These are phyloP conservation scores for Pinus tabuliformis DNA, from an alignment of 75 land plant genomes.

Conservation along the genomic window DNA sequence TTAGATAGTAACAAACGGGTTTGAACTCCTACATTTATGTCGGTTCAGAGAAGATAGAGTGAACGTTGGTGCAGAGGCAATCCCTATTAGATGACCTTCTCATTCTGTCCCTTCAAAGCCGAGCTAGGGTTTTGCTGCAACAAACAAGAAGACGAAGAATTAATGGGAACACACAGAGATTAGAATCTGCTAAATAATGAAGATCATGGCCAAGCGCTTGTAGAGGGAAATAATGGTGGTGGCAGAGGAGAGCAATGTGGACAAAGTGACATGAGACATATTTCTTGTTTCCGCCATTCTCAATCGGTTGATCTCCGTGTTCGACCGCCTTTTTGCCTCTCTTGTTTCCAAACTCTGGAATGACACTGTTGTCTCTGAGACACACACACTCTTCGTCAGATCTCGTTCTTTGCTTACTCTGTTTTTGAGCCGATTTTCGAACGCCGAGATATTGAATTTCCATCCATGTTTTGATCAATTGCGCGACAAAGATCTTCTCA, in stretches of 20 bases:
- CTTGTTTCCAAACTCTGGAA: constrained; percentile 39
- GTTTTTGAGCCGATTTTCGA: constrained; percentile 8
- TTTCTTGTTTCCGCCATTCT: constrained; percentile 20
- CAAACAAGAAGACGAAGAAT: no score
- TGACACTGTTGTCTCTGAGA: constrained; percentile 16
- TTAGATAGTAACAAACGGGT: no score
- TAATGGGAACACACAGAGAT: no score
- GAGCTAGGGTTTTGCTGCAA: no score
- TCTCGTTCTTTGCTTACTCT: constrained; percentile 8
- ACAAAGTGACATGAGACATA: not conserved
- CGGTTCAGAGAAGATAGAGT: no score
- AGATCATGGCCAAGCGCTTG: no score
- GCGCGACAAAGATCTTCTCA: constrained; percentile 17
- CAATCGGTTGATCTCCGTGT: not conserved
- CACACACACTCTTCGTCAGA: constrained; percentile 13
- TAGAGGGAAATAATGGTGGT: no score
- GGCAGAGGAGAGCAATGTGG: not conserved
- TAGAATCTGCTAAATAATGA: no score
- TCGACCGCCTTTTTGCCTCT: constrained; percentile 26
- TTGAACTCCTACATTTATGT: no score
- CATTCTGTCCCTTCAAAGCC: no score
- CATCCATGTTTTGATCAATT: constrained; percentile 19
- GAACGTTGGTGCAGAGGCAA: no score
- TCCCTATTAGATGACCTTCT: no score
- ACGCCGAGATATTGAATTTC: constrained; percentile 19